These are phyloP conservation scores for Hibiscus mutabilis DNA, from an alignment of 345 rosid species.

Conservation along the genomic window DNA sequence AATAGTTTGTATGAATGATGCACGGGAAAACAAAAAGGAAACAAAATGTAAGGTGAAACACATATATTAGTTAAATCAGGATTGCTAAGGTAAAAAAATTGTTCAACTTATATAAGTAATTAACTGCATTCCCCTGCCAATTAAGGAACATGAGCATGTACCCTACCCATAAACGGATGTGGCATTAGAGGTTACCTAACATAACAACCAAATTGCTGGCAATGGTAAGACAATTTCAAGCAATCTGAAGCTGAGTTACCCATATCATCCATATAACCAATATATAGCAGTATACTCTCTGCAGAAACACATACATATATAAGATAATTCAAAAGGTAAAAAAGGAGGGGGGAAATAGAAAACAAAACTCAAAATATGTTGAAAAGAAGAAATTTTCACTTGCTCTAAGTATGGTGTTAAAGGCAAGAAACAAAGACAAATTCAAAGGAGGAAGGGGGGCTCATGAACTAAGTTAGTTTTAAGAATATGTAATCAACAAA, in stretches of 20 bases:
- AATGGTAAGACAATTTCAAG: conserved; percentile 57
- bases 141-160: not conserved
- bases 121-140: conserved; percentile 1
- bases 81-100: not conserved
- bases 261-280: conserved; percentile 42
- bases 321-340: not conserved
- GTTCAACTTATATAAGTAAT: not conserved
- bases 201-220: conserved; percentile 47
- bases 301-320: conserved; percentile 5
- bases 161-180: not conserved
- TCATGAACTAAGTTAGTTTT: not conserved
- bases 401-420: not conserved
- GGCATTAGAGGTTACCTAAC: conserved; percentile 34
- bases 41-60: not conserved
- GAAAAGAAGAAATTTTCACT: not conserved
- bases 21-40: not conserved
- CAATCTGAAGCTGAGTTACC: conserved; percentile 23
- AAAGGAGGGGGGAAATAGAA: not conserved
- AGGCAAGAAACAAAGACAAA: not conserved
- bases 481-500: not conserved
- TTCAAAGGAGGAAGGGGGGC: not conserved
- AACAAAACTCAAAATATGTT: not conserved
- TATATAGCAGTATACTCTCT: conserved; percentile 40
- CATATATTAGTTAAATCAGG: not conserved
- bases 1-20: not conserved